Conservation (phyloP, 2,329 filamentous ascomycete species). For the Elsinoe batatas region DNA sequence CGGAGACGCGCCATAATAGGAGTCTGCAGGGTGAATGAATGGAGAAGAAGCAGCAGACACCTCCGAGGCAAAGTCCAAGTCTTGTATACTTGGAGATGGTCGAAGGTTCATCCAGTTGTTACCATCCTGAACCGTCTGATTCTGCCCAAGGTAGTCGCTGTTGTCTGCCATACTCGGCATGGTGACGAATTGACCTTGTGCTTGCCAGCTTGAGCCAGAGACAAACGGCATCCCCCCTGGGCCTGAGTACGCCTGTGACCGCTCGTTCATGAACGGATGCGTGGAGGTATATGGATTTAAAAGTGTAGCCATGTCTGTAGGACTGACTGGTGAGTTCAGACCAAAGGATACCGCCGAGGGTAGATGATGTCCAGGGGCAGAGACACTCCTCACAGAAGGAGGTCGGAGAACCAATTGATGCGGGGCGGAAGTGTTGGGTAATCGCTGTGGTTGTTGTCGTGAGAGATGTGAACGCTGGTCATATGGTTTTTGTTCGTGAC, state of each 20-base stretch:
- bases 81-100: not conserved
- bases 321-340: slow-evolving; percentile 2
- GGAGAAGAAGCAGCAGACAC: slow-evolving; percentile 8
- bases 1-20: not conserved
- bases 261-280: not conserved
- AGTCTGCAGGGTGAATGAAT: not conserved
- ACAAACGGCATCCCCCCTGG: not conserved
- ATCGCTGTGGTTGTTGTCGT: not conserved
- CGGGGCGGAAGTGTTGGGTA: not conserved
- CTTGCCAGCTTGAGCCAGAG: not conserved
- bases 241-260: not conserved
- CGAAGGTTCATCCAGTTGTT: not conserved
- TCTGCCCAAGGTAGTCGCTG: not conserved
- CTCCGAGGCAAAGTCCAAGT: slow-evolving; percentile 11
- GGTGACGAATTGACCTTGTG: not conserved
- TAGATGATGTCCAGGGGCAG: not conserved
- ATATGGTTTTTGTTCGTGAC: not conserved
- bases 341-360: not conserved
- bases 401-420: slow-evolving; percentile 4
- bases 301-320: slow-evolving; percentile 2
- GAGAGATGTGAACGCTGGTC: not conserved
- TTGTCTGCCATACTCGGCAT: slow-evolving; percentile 9
- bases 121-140: not conserved
- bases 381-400: not conserved
- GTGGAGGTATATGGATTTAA: not conserved